Evolutionary conservation across 2,329 filamentous ascomycete genomes (phyloP).

Genomic region (Cytospora mali): DNA sequence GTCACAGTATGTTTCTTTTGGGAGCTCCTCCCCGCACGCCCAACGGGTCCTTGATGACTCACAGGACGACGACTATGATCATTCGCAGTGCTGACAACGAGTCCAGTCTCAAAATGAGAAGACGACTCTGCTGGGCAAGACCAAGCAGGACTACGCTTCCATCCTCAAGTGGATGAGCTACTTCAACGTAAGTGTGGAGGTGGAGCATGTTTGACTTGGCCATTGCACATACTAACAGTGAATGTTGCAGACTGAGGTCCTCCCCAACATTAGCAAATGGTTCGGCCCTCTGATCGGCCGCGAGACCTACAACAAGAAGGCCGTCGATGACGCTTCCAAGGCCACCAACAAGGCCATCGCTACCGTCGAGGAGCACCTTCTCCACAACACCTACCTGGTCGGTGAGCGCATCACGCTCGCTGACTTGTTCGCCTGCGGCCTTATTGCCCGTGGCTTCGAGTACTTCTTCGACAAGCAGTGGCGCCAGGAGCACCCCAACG

Average conservation of each 20-base stretch:
- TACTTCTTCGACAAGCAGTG: conserved; percentile 92
- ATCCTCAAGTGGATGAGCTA: conserved; percentile 99
- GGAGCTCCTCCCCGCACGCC: conserved; percentile 20
- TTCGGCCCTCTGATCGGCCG: conserved; percentile 83
- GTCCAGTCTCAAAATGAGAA: conserved; percentile 91
- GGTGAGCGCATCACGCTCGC: conserved; percentile 97
- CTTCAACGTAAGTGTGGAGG: conserved; percentile 73
- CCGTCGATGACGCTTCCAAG: conserved; percentile 78
- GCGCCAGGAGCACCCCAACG: conserved; percentile 80
- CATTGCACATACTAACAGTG: conserved; percentile 9
- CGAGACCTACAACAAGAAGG: conserved; percentile 97
- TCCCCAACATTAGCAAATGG: conserved; percentile 74
- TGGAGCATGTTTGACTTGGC: too few relatives aligned
- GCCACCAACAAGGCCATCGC: conserved; percentile 66
- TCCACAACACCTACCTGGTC: conserved; percentile 93
- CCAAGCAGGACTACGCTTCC: conserved; percentile 98
- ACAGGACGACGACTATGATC: background rate
- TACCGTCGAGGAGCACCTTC: conserved; percentile 84
- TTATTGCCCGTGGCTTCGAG: conserved; percentile 87
- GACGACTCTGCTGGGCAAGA: conserved; percentile 98
- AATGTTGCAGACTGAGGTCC: conserved; percentile 61
- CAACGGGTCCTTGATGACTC: conserved; percentile 45
- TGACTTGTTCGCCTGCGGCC: conserved; percentile 80
- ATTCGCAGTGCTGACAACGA: conserved; percentile 4
- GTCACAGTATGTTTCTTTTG: conserved; percentile 25